A percentile compares a stretch with the other conserved stretches of the same genome.
Conservation (phyloP, 352 stramenopile species). For the Pythium angustatum region DNA sequence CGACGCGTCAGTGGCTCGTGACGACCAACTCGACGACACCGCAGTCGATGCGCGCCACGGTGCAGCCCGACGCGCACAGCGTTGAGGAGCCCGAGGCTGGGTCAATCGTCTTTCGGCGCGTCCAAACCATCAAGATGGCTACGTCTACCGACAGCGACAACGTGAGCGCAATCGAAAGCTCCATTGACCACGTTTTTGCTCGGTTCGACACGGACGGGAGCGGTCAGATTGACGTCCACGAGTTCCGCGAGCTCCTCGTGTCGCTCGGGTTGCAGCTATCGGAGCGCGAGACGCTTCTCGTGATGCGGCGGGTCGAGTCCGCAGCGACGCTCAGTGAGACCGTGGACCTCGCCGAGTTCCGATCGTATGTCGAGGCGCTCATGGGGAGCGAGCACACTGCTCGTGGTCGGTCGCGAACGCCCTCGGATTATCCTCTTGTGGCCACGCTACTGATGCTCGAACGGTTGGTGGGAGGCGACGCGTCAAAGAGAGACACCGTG, state of each 20-base stretch:
- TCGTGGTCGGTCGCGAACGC: neutral
- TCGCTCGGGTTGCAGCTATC: slow-evolving; percentile 49
- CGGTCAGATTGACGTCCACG: slow-evolving; percentile 53
- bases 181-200: slow-evolving; percentile 50
- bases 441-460: slow-evolving; percentile 3
- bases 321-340: slow-evolving; percentile 17
- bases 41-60: slow-evolving; percentile 12
- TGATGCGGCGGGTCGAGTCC: slow-evolving; percentile 52
- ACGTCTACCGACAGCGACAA: slow-evolving; percentile 22
- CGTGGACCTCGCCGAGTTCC: slow-evolving; percentile 34
- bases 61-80: slow-evolving; percentile 8
- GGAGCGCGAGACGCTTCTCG: slow-evolving; percentile 35
- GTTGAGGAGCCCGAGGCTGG: slow-evolving; percentile 18
- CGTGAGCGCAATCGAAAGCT: slow-evolving; percentile 16
- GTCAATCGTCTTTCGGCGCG: slow-evolving; percentile 48
- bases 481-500: slow-evolving; percentile 1
- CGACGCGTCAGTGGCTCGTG: slow-evolving; percentile 36
- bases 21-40: slow-evolving; percentile 36
- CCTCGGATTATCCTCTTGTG: neutral
- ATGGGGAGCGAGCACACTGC: neutral
- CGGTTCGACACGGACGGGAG: slow-evolving; percentile 54
- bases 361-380: slow-evolving; percentile 28
- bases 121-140: slow-evolving; percentile 38
- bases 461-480: slow-evolving; percentile 1
- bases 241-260: slow-evolving; percentile 49